Evolutionary conservation across 768 basidiomycete species (phyloP), one percentile per base, ranked within the genome.

Genomic region (Melanogaster broomeanus): DNA sequence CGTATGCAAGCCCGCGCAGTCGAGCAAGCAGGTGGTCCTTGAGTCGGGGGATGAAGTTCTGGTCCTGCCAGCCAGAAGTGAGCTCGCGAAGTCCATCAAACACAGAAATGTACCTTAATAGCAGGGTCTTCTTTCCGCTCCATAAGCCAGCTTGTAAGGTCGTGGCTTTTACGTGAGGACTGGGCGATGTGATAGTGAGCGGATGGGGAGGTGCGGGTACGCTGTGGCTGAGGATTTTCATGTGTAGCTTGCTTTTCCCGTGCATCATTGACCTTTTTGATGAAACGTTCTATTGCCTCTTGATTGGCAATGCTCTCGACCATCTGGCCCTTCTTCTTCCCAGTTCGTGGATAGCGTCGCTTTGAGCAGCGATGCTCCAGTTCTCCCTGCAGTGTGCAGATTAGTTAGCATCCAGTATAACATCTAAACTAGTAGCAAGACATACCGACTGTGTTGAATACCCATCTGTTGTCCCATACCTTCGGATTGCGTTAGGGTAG

Each of bases 301-400:
- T 61, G 61, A 2, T 57, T 47, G 0, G 65, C 62, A 19, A 78
- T 72, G 13, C 48, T 76, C 62, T 1, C 28, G 10, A 4, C 33
- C 37, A 16, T 57, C 39, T 18, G 62, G 0, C 11, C 28, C 65
- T 43, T 50, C 15, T 61, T 67, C 45, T 75, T 77, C 51, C 73
- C 74, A 0, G 74, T 74, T 1, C 61, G 45, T 0, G 45, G 56
- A 43, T 73, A 79, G 12, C 70, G 52, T 0, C 58, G 60, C 54
- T 80, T 79, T 9, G 71, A 48, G 0, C 47, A 52, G 0, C 64
- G 55, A 44, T 79, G 76, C 42, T 74, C 62, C 0, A 69, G 62
- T 48, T 77, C 75, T 8, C 73, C 70, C 74, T 75, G n/a, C n/a
- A 60, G 25, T 4, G 31, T 46, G 11, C n/a, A n/a, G n/a, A n/a